A percentile compares a stretch with the other conserved stretches of the same genome.
Conservation (phyloP, 1,284 basidiomycete species). For the Ceratobasidium theobromae region DNA sequence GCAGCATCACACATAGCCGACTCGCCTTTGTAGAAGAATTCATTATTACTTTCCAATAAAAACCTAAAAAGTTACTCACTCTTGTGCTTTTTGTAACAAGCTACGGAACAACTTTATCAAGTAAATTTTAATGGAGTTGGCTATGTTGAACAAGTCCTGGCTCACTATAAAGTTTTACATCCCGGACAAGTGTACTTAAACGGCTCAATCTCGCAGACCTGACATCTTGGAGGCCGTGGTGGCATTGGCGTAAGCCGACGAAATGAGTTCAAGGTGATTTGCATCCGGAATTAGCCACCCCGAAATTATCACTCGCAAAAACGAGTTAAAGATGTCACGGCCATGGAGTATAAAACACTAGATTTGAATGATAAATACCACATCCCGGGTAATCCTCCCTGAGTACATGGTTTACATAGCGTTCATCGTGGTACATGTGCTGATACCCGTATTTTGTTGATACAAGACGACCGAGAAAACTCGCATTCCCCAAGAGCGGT, state of each 20-base stretch:
- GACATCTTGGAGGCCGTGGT: slow-evolving; percentile 32
- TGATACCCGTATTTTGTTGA: neutral
- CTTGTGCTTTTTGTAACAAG: slow-evolving; percentile 35
- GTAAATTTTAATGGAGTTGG: neutral
- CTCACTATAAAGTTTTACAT: slow-evolving; percentile 34
- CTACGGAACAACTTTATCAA: slow-evolving; percentile 33
- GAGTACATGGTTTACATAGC: neutral
- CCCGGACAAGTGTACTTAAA: slow-evolving; percentile 36
- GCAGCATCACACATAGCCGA: neutral
- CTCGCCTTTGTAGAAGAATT: neutral
- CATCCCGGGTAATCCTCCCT: neutral
- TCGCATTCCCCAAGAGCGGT: too few species aligned
- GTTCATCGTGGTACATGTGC: neutral
- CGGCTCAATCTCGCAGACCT: slow-evolving; percentile 32
- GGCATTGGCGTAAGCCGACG: neutral
- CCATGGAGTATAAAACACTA: neutral
- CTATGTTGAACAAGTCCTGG: neutral
- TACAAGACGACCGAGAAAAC: neutral
- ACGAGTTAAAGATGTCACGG: neutral
- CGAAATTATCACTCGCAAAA: too few species aligned
- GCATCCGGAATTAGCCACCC: too few species aligned
- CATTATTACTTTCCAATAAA: neutral
- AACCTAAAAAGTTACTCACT: slow-evolving; percentile 11
- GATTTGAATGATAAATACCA: neutral
- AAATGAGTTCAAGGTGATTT: too few species aligned